Percentiles rank a stretch among this genome's conserved stretches.
These are phyloP conservation scores for Scutellaria baicalensis DNA, from an alignment of 257 asterid species.

Conservation along the genomic window DNA sequence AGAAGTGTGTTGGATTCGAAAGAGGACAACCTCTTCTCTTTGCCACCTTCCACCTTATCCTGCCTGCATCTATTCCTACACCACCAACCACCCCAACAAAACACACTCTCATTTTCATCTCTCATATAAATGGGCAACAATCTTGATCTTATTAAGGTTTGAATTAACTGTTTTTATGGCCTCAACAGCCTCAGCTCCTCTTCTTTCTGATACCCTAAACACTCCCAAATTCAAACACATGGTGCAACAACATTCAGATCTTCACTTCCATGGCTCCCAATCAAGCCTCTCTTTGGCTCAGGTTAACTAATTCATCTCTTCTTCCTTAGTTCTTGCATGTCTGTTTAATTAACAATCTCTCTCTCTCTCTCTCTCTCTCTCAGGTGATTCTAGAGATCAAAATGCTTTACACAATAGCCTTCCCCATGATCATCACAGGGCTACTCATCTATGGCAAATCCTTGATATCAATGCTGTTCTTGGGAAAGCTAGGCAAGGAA, in stretches of 20 bases:
- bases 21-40: conserved; percentile 22
- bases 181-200: conserved; percentile 24
- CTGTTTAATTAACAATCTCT: no score
- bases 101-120: conserved; percentile 9
- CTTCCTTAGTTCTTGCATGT: no score
- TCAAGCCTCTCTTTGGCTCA: no score
- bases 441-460: conserved; percentile 51
- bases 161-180: background rate
- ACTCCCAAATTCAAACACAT: background rate
- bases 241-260: no score
- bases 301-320: no score
- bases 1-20: conserved; percentile 16
- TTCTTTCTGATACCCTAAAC: background rate
- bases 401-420: conserved; percentile 41
- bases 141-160: no score
- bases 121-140: no score
- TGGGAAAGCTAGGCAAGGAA: conserved; percentile 58
- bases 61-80: conserved; percentile 30
- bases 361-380: background rate
- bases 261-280: background rate
- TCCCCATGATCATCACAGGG: conserved; percentile 67
- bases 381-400: conserved; percentile 53
- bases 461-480: conserved; percentile 54
- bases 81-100: conserved; percentile 31
- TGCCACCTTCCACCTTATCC: conserved; percentile 39